Evolutionary conservation across 2,329 filamentous ascomycete species (phyloP), one percentile per base, ranked within the genome.

Genomic region (Aspergillus thermomutatus): DNA sequence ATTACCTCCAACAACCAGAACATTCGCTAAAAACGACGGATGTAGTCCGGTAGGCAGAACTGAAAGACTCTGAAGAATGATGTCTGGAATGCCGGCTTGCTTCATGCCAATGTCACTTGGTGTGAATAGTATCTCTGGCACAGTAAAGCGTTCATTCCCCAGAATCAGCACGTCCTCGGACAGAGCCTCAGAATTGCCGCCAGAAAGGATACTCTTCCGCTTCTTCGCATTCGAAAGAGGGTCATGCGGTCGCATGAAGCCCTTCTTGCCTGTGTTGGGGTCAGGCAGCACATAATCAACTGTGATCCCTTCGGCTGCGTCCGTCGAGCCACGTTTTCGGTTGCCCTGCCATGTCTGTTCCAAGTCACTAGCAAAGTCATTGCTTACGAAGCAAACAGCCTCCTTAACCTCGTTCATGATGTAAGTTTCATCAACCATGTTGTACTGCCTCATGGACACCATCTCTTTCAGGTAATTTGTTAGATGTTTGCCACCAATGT

Each of bases 381-480:
- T 77, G 2, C 89, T 89, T 10, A 97, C 87, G 66, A 89, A 97
- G 70, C 91, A 96, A 0, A 89, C 87, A 4, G 88, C 83, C 71
- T 99, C 94, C 70, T 99, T 99, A 74, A 97, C 92, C 72, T 97
- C 90, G 67, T 96, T 96, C 71, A 97, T 91, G 51, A 97, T 88
- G 72, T 95, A 88, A 0, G 90, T 88, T 66, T 99, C 94, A 72
- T 96, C 92, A 60, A 94, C 87, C 86, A 99, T 92, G 71, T 97
- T 93, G 74, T 95, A 96, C 69, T 97, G 92, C 6, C 94, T 88
- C 14, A 95, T 82, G 1, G 92, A 97, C 19, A 97, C 86, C 17
- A 96, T 82, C 55, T 94, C 90, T 49, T 94, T 93, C 34, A 99
- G 81, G 71, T 96, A 89, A 72, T 97, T 97, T 23, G 93, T 97